Conservation (phyloP, 2,329 filamentous ascomycete genomes). For the Penicillium freii region DNA sequence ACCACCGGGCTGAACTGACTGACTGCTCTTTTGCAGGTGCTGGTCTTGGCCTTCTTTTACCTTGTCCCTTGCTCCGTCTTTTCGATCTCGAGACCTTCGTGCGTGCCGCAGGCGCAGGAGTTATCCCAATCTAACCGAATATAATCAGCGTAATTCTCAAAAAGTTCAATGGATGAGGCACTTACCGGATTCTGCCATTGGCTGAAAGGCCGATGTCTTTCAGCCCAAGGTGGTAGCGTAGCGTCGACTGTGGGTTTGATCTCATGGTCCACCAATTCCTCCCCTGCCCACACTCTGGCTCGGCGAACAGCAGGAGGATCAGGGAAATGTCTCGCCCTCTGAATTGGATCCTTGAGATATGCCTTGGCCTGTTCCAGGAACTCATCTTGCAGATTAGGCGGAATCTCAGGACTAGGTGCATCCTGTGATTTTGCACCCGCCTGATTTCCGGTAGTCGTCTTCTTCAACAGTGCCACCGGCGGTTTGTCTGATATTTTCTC, state of each 20-base stretch:
- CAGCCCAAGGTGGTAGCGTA: not conserved
- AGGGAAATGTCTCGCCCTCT: not conserved
- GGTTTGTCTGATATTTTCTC: not conserved
- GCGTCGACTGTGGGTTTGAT: not conserved
- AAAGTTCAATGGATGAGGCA: not conserved
- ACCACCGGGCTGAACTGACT: not conserved
- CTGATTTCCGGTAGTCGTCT: not conserved
- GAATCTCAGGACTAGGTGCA: not conserved
- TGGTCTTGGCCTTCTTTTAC: not conserved
- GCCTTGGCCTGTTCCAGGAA: not conserved
- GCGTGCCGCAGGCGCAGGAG: not conserved
- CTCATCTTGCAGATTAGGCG: not conserved
- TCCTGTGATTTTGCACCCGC: not conserved
- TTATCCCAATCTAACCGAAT: not conserved
- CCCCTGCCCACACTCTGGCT: conserved; percentile 5
- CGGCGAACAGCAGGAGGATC: conserved; percentile 3
- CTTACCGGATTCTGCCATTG: conserved; percentile 4
- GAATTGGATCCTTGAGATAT: not conserved
- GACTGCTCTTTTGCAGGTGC: not conserved
- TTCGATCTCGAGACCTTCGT: not conserved
- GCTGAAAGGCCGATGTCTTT: conserved; percentile 1
- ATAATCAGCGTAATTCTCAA: not conserved
- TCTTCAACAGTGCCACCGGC: not conserved
- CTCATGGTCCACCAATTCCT: not conserved
- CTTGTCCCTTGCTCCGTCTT: not conserved